Evolutionary conservation across 1,284 basidiomycete species (phyloP).

Genomic region (Ustilago shanxiensis): DNA sequence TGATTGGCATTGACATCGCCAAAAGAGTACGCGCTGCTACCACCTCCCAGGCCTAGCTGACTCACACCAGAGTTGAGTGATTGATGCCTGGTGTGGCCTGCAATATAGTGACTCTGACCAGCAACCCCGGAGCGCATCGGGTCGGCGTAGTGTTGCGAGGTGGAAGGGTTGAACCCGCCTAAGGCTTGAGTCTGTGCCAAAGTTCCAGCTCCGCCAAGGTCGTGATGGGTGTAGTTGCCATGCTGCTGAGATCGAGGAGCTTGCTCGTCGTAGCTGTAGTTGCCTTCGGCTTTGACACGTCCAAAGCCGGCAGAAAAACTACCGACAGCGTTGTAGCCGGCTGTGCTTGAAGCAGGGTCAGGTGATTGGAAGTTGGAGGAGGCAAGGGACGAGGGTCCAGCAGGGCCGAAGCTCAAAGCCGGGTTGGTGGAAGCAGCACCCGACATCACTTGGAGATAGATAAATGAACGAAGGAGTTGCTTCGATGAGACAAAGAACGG

Average conservation of each 20-base stretch:
- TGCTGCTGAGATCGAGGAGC: conserved; percentile 51
- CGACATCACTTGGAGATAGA: conserved; percentile 23
- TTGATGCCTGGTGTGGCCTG: conserved; percentile 39
- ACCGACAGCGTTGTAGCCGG: conserved; percentile 30
- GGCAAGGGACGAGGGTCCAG: conserved; percentile 25
- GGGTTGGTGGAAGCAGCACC: conserved; percentile 49
- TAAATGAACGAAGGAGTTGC: too few relatives aligned
- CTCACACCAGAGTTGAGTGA: conserved; percentile 45
- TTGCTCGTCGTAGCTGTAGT: conserved; percentile 48
- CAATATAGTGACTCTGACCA: conserved; percentile 25
- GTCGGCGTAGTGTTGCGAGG: conserved; percentile 35
- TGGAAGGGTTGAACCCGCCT: conserved; percentile 34
- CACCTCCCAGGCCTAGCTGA: conserved; percentile 37
- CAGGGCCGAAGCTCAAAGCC: conserved; percentile 40
- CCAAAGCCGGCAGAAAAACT: conserved; percentile 32
- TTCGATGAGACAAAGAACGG: neutral
- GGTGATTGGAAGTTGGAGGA: conserved; percentile 41
- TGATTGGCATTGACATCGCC: conserved; percentile 33
- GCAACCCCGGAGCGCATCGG: conserved; percentile 10
- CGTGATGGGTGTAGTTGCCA: conserved; percentile 51
- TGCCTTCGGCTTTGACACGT: conserved; percentile 36
- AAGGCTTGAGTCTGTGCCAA: conserved; percentile 45
- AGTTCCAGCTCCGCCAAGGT: conserved; percentile 29
- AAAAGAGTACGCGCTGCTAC: conserved; percentile 32
- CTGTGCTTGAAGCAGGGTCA: conserved; percentile 39